These are phyloP conservation scores for Coniosporium tulheliwenetii DNA, from an alignment of 2,329 filamentous ascomycete genomes.

Conservation along the genomic window DNA sequence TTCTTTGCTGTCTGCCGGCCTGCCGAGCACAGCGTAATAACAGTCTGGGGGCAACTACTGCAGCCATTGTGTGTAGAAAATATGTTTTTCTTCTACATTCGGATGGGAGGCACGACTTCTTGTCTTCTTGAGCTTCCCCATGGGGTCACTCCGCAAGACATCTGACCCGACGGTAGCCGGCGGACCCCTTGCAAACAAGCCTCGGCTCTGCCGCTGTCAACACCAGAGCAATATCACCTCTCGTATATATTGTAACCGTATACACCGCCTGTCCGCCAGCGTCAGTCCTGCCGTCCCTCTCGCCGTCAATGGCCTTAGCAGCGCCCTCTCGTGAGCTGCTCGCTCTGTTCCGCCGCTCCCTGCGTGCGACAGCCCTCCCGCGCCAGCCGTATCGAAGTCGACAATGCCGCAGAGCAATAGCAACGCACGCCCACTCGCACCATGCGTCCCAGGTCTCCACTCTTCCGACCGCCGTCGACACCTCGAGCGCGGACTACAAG, in stretches of 20 bases:
- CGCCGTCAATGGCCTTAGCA: neutral
- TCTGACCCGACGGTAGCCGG: too few relatives aligned
- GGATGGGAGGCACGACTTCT: too few relatives aligned
- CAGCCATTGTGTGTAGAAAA: neutral
- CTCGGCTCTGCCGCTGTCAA: too few relatives aligned
- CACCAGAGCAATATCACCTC: too few relatives aligned
- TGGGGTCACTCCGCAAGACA: too few relatives aligned
- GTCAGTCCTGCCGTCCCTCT: too few relatives aligned
- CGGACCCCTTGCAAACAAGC: too few relatives aligned
- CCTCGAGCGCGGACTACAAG: conserved; percentile 59
- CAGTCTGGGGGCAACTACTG: neutral
- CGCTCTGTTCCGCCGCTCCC: neutral
- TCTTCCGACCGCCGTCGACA: conserved; percentile 61
- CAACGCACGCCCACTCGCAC: conserved; percentile 65
- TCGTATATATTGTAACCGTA: too few relatives aligned
- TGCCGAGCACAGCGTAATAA: neutral
- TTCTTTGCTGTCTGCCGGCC: neutral
- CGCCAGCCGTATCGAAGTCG: neutral
- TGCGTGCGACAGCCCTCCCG: neutral
- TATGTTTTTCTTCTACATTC: too few relatives aligned
- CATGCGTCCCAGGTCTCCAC: conserved; percentile 74
- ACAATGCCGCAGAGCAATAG: conserved; percentile 30
- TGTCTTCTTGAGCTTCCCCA: too few relatives aligned
- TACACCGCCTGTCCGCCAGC: too few relatives aligned
- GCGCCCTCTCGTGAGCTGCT: neutral